Evolutionary conservation across 352 stramenopile genomes (phyloP), one percentile per base, ranked within the genome.

Genomic region (Globisporangium lucens): DNA sequence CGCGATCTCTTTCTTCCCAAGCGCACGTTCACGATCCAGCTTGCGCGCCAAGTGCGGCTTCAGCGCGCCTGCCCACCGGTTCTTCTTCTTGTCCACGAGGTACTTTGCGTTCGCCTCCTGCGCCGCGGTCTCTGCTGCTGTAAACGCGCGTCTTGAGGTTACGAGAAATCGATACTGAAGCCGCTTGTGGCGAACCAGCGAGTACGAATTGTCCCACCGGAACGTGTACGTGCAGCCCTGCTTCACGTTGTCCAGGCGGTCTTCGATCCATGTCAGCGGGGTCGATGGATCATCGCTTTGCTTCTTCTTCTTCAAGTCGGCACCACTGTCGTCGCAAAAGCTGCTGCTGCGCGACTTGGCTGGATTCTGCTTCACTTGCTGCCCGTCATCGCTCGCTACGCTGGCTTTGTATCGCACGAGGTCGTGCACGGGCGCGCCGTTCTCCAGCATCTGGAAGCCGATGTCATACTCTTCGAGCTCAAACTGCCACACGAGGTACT

Each of bases 191-290:
- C 85, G 82, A 29, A 91, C 71, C 35, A 89, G 70, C 58, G 85
- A 93, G 71, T 93, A 93, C 36, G 77, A 80, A 65, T 93, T 93
- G 62, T 91, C 83, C 85, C 85, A 93, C 5, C 73, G 74, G 46
- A 93, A 75, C 41, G 82, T 83, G 66, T 86, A 87, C 33, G 78
- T 65, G n/a, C 57, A 68, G n/a, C 69, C 78, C 2, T 51, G 43
- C 56, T 75, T 72, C 20, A 85, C 55, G 17, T 17, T 46, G 20
- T 80, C 70, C 10, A 85, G 63, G 47, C 53, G 65, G 10, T 74
- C 79, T 66, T 88, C 83, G 36, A 78, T 70, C 35, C 59, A 76
- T 38, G 61, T 30, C 20, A 30, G 20, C 6, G 36, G 24, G 24
- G 24, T 8, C 8, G 4, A 0, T 17, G 20, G 22, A 5, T 57